Evolutionary conservation across 2,329 filamentous ascomycete species (phyloP).

Genomic region (Sarocladium oryzae): DNA sequence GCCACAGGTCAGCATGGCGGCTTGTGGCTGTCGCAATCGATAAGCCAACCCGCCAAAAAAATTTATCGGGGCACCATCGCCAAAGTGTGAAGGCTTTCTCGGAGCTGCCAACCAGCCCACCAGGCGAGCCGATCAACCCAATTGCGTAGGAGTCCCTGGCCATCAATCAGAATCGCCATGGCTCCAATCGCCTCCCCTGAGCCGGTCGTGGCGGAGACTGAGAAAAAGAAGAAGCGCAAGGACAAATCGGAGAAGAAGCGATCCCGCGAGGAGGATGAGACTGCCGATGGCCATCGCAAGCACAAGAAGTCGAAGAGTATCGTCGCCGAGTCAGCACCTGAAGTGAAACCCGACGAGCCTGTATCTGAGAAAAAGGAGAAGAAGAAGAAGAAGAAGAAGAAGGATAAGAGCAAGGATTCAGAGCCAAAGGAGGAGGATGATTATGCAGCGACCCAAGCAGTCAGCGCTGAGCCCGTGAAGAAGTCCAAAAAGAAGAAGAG

Average conservation of each 20-base stretch:
- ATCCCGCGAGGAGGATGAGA: conserved; percentile 34
- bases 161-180: conserved; percentile 19
- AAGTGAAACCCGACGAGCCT: conserved; percentile 21
- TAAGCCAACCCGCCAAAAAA: conserved; percentile 9
- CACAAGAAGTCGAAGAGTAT: conserved; percentile 45
- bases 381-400: conserved; percentile 20
- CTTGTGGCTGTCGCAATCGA: conserved; percentile 4
- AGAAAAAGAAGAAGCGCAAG: conserved; percentile 35
- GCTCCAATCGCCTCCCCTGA: conserved; percentile 26
- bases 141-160: neutral
- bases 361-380: conserved; percentile 28
- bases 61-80: conserved; percentile 6
- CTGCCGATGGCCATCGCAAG: conserved; percentile 35
- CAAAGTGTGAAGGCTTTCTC: conserved; percentile 3
- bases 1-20: too few species aligned
- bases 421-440: conserved; percentile 10
- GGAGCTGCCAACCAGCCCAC: conserved; percentile 7
- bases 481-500: conserved; percentile 27
- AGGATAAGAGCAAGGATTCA: conserved; percentile 16
- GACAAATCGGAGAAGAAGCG: conserved; percentile 37
- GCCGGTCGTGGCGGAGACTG: conserved; percentile 23
- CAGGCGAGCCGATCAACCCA: conserved; percentile 2
- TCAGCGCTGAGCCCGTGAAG: conserved; percentile 13
- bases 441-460: conserved; percentile 10
- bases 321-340: conserved; percentile 21